Base-by-base conservation (phyloP, 371 early-diverging fungal genomes). In the Dichotomocladium elegans region DNA sequence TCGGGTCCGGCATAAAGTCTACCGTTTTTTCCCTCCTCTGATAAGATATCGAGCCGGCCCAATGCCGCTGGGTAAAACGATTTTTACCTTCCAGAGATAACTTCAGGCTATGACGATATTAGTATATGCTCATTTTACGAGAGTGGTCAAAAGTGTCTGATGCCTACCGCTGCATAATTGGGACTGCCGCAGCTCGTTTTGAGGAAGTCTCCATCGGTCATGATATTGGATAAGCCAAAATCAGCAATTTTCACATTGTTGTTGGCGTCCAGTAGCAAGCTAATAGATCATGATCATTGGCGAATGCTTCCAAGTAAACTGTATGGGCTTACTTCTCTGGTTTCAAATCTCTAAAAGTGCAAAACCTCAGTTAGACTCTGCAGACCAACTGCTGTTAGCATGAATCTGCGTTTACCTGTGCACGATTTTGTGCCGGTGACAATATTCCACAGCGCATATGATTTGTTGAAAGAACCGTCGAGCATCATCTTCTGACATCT, bases 171-270 rank as follows among this genome's bases (percentile, higher is more conserved):
- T 8, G 91, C 91, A 68, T 91, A 92, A 66, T 91, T 89, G 54
- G 89, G 91, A 63, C 86, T 86, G 11, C 94, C 96, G 73, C 96
- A 98, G 55, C 91, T 91, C 9, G 98, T 98, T 65, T 92, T 93
- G 50, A 96, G 68, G 65, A 96, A 95, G 58, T 96, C 95, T 34
- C 96, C 96, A 68, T 95, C 96, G 24, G 84, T 86, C 90, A 95
- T 92, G 41, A 94, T 85, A 61, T 98, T 96, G 2, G 94, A 92
- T 37, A 98, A 73, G 3, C 99, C 99, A 80, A 98, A 97, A 75
- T 97, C 98, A 1, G 92, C 95, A 51, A 98, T 93, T 63, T 98
- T 98, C 24, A 96, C 93, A 74, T 98, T 95, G 66, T 93, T 86
- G 53, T 86, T 87, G n/a, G 91, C 90, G 66, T 98, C 96, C 63